phyloP scores from a whole-genome alignment of 257 asterid genomes.

The Apocynum venetum region DNA sequence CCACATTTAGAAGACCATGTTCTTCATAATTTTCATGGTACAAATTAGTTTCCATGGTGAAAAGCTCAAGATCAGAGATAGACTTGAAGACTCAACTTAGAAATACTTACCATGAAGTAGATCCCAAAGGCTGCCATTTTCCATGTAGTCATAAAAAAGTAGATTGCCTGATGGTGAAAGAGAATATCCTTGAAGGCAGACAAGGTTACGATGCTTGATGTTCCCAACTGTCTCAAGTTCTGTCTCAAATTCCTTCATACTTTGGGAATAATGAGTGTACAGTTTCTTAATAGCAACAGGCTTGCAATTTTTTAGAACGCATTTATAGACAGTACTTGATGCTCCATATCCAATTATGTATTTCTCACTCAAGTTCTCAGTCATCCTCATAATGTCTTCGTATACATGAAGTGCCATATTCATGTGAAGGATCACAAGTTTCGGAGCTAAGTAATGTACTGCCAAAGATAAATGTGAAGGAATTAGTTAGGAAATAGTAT shows the following conservation, averaged over 20 bases:
- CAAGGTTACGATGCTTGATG: constrained; percentile 91
- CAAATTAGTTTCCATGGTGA: background rate
- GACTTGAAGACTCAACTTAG: background rate
- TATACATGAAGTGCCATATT: constrained; percentile 95
- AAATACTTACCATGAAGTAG: constrained; percentile 69
- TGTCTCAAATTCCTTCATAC: constrained; percentile 82
- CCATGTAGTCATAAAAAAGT: constrained; percentile 93
- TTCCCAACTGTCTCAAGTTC: constrained; percentile 90
- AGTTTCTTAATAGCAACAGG: constrained; percentile 92
- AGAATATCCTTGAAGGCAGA: constrained; percentile 88
- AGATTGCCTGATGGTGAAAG: constrained; percentile 78
- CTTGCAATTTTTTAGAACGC: constrained; percentile 83
- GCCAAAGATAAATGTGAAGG: constrained; percentile 5
- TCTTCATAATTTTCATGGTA: background rate
- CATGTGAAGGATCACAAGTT: constrained; percentile 94
- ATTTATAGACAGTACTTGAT: constrained; percentile 90
- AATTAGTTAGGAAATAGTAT: background rate
- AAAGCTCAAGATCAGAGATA: background rate
- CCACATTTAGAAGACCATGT: background rate
- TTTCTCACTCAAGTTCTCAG: constrained; percentile 84
- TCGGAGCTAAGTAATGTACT: constrained; percentile 73
- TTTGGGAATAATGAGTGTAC: constrained; percentile 70
- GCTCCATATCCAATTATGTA: constrained; percentile 84
- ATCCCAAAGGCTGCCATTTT: constrained; percentile 95
- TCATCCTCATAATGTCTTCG: constrained; percentile 96